These are phyloP conservation scores for Rosellinia necatrix DNA, from an alignment of 2,329 filamentous ascomycete species.

Conservation along the genomic window DNA sequence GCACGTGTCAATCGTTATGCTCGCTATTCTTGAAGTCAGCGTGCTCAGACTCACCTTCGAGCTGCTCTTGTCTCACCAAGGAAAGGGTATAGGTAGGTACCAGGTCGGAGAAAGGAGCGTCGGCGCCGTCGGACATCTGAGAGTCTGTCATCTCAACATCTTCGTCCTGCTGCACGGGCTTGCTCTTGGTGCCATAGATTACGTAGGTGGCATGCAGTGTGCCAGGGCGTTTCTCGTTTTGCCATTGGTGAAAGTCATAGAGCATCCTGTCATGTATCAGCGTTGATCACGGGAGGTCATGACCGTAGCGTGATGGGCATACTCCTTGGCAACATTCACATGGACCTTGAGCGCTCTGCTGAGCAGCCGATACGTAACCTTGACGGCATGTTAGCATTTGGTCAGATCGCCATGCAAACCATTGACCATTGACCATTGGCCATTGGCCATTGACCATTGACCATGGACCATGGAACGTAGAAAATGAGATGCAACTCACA, in stretches of 20 bases:
- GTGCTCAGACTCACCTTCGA: constrained; percentile 60
- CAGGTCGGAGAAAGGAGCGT: constrained; percentile 50
- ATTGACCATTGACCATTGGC: neutral
- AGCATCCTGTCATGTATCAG: constrained; percentile 67
- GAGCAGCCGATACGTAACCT: constrained; percentile 87
- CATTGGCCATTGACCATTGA: no score
- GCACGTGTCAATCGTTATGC: constrained; percentile 2
- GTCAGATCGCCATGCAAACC: no score
- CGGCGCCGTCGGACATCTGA: constrained; percentile 52
- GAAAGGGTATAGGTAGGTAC: constrained; percentile 64
- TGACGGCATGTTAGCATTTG: constrained; percentile 24
- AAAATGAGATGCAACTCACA: constrained; percentile 54
- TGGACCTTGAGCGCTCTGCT: constrained; percentile 84
- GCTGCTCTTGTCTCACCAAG: constrained; percentile 72
- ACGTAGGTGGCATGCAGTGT: constrained; percentile 93
- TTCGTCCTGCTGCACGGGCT: constrained; percentile 53
- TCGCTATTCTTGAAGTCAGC: neutral
- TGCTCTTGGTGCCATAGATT: constrained; percentile 69
- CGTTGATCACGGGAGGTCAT: constrained; percentile 10
- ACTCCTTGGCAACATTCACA: constrained; percentile 89
- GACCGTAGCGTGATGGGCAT: constrained; percentile 40
- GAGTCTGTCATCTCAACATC: constrained; percentile 75
- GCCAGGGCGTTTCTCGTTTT: constrained; percentile 74
- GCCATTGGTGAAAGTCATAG: constrained; percentile 79
- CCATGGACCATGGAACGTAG: neutral